Percentiles rank a stretch among this genome's conserved stretches.
Conservation (phyloP, 2,329 filamentous ascomycete genomes). For the Cladosporium sphaerospermum region DNA sequence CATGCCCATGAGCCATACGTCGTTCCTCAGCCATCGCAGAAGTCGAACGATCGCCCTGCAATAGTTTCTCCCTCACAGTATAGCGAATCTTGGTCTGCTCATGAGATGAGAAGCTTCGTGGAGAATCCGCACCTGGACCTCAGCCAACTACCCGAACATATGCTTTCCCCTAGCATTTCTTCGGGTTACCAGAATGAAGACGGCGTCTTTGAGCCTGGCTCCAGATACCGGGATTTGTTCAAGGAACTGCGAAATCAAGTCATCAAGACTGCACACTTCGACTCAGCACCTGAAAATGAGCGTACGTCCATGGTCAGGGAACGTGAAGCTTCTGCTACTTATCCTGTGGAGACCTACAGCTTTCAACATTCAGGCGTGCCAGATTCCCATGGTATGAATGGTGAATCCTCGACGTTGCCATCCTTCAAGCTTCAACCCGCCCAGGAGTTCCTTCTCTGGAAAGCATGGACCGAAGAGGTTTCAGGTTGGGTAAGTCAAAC, state of each 20-base stretch:
- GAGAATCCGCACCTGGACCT: background rate
- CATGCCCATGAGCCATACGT: no score
- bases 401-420: no score
- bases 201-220: constrained; percentile 16
- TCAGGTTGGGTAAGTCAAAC: constrained; percentile 35
- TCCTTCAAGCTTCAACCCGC: constrained; percentile 5
- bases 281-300: background rate
- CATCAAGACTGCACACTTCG: constrained; percentile 11
- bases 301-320: background rate
- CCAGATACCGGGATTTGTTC: constrained; percentile 14
- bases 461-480: constrained; percentile 44
- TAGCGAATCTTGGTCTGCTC: background rate
- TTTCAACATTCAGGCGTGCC: no score
- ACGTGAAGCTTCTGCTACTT: background rate
- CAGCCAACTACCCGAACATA: background rate
- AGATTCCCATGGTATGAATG: no score
- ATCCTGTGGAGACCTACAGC: background rate
- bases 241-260: constrained; percentile 13
- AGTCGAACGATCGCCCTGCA: no score
- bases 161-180: constrained; percentile 1
- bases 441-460: constrained; percentile 16
- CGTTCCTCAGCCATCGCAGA: no score
- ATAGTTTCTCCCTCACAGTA: no score
- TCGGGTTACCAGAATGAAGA: constrained; percentile 10
- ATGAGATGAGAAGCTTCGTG: background rate